A percentile compares a stretch with the other conserved stretches of the same genome.
These are phyloP conservation scores for Cnidoscolus chayamansa DNA, from an alignment of 441 rosid genomes.

Conservation along the genomic window DNA sequence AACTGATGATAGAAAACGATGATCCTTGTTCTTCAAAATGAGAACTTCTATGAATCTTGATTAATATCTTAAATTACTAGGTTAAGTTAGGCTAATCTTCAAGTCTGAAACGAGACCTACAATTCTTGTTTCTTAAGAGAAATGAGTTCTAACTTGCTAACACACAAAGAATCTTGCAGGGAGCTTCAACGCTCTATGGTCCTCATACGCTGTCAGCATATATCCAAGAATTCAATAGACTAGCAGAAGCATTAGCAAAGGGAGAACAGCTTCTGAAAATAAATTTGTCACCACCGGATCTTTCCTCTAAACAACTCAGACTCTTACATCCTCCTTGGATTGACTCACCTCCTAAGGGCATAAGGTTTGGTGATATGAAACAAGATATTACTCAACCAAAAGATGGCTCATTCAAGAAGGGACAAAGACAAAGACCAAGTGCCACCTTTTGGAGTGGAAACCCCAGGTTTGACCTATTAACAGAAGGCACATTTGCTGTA, in stretches of 20 bases:
- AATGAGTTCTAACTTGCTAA: neutral
- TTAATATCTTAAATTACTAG: too few relatives aligned
- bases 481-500: constrained; percentile 56
- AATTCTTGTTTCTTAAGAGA: too few relatives aligned
- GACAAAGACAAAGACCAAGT: constrained; percentile 40
- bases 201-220: constrained; percentile 57
- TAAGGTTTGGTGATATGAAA: constrained; percentile 46
- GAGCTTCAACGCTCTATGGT: constrained; percentile 63
- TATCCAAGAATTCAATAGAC: constrained; percentile 47
- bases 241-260: constrained; percentile 48
- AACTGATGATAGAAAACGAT: too few relatives aligned
- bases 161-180: constrained; percentile 31
- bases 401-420: constrained; percentile 36
- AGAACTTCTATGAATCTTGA: too few relatives aligned
- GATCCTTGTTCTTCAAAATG: too few relatives aligned
- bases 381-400: constrained; percentile 35
- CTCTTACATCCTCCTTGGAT: constrained; percentile 32
- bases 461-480: constrained; percentile 53
- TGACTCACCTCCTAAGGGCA: constrained; percentile 41
- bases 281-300: constrained; percentile 45
- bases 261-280: constrained; percentile 24
- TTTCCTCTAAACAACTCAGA: constrained; percentile 40
- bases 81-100: too few relatives aligned
- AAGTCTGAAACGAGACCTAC: too few relatives aligned
- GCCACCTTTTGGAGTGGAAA: constrained; percentile 55